phyloP scores from a whole-genome alignment of 179 eudicot genomes.

The Silene vulgaris region DNA sequence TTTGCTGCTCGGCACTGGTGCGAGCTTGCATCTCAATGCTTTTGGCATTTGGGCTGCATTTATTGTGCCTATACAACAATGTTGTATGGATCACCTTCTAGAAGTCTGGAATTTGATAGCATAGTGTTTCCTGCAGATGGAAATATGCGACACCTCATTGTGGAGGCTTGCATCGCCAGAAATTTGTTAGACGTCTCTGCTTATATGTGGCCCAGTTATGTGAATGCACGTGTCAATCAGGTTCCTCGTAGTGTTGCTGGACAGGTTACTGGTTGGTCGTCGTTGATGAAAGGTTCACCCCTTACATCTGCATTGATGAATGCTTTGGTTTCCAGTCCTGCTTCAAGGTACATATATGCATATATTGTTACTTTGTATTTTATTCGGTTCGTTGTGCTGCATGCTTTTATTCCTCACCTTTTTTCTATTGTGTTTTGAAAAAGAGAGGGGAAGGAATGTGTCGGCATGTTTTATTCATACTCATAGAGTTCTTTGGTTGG shows the following conservation, averaged over 20 bases:
- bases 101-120: neutral
- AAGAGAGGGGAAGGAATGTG: neutral
- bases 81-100: neutral
- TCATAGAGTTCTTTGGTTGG: neutral
- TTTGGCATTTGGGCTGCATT: neutral
- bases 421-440: constrained; percentile 3
- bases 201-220: constrained; percentile 91
- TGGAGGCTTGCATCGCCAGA: constrained; percentile 90
- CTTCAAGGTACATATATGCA: constrained; percentile 67
- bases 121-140: constrained; percentile 60
- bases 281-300: constrained; percentile 78
- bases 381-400: neutral
- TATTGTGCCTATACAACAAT: neutral
- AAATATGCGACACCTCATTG: constrained; percentile 79
- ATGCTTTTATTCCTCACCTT: neutral
- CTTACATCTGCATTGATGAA: constrained; percentile 56
- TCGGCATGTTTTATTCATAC: neutral
- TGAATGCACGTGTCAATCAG: constrained; percentile 57
- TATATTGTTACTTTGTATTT: constrained; percentile 3
- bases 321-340: constrained; percentile 72
- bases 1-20: neutral
- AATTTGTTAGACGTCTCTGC: constrained; percentile 80
- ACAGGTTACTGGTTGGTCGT: constrained; percentile 76
- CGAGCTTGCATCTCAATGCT: neutral
- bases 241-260: constrained; percentile 53